Evolutionary conservation across 2,329 filamentous ascomycete species (phyloP).

Genomic region (Aspergillus sp.): DNA sequence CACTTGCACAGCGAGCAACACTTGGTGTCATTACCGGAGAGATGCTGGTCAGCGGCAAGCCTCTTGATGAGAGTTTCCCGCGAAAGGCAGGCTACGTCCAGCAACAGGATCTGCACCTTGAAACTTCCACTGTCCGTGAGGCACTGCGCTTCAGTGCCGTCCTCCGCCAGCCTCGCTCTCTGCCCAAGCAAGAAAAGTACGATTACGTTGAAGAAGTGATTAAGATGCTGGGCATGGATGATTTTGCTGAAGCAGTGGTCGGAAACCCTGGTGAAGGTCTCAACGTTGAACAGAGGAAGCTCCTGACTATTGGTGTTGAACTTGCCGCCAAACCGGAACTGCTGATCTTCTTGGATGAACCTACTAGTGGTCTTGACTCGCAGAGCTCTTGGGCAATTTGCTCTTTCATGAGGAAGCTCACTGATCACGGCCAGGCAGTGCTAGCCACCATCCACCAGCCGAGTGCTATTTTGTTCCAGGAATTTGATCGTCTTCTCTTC

Average conservation of each 20-base stretch:
- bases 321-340: constrained; percentile 79
- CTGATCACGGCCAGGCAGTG: constrained; percentile 76
- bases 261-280: constrained; percentile 73
- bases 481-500: constrained; percentile 60
- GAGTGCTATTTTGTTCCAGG: constrained; percentile 80
- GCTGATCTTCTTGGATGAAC: constrained; percentile 59
- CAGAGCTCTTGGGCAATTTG: constrained; percentile 85
- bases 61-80: constrained; percentile 52
- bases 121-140: constrained; percentile 76
- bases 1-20: constrained; percentile 49
- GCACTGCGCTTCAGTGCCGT: constrained; percentile 77
- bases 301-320: constrained; percentile 83
- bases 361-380: constrained; percentile 62
- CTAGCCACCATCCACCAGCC: constrained; percentile 89
- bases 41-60: constrained; percentile 57
- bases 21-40: constrained; percentile 59
- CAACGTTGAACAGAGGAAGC: constrained; percentile 55
- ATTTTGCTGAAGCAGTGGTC: constrained; percentile 77
- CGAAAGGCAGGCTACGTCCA: constrained; percentile 61
- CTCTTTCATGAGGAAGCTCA: constrained; percentile 73
- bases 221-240: constrained; percentile 76
- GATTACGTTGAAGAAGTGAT: constrained; percentile 73
- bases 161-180: constrained; percentile 70
- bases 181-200: constrained; percentile 36
- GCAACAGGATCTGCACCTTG: constrained; percentile 68